These are phyloP conservation scores for Colletotrichum truncatum DNA, from an alignment of 2,329 filamentous ascomycete genomes.

Conservation along the genomic window DNA sequence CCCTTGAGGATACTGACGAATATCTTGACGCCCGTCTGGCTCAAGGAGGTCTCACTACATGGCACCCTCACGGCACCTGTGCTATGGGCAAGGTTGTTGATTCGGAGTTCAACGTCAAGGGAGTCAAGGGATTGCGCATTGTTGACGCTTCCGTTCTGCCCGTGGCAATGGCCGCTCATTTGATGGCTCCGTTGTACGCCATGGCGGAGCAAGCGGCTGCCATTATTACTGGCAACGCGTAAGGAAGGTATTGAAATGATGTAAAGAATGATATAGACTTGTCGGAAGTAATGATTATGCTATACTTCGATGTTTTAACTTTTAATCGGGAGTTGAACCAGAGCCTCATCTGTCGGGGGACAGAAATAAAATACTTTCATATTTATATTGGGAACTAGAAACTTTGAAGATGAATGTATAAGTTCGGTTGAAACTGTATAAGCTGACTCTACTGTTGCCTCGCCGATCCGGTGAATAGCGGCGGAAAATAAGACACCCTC, in stretches of 20 bases:
- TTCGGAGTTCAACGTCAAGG: slow-evolving; percentile 44
- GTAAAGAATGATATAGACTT: not conserved
- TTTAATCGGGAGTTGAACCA: too few relatives aligned
- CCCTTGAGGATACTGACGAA: slow-evolving; percentile 1
- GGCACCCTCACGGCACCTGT: slow-evolving; percentile 38
- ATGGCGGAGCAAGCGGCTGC: slow-evolving; percentile 68
- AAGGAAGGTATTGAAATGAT: not conserved
- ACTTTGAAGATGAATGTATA: too few relatives aligned
- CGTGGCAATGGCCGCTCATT: slow-evolving; percentile 55
- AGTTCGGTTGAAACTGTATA: too few relatives aligned
- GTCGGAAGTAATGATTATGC: not conserved
- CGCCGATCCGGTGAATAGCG: too few relatives aligned
- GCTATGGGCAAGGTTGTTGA: slow-evolving; percentile 44
- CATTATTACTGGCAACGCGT: slow-evolving; percentile 47
- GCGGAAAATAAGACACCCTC: too few relatives aligned
- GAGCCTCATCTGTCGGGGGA: too few relatives aligned
- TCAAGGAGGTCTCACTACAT: slow-evolving; percentile 12
- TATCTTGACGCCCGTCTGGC: slow-evolving; percentile 6
- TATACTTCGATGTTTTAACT: not conserved
- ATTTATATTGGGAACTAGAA: too few relatives aligned
- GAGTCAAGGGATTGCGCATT: slow-evolving; percentile 44
- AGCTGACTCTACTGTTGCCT: too few relatives aligned
- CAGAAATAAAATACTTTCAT: too few relatives aligned
- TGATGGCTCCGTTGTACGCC: slow-evolving; percentile 61
- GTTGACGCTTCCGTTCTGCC: slow-evolving; percentile 44